Conservation (phyloP, 2,329 filamentous ascomycete species). For the Colletotrichum cordylinicola region DNA sequence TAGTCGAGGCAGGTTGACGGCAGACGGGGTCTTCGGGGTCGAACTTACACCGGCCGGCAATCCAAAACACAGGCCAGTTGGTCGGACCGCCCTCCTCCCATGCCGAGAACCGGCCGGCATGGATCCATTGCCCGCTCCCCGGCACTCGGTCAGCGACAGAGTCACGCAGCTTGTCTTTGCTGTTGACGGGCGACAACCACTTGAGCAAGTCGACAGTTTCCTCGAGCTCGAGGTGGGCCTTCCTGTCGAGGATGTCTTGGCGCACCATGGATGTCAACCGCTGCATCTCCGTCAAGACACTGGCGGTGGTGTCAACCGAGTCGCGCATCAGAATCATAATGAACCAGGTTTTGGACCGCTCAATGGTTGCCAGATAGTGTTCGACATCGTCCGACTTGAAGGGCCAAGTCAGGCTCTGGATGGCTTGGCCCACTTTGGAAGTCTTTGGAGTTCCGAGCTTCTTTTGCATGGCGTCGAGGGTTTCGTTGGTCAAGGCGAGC, state of each 20-base stretch:
- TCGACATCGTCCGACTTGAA: constrained; percentile 24
- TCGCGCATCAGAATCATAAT: constrained; percentile 29
- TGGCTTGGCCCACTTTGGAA: constrained; percentile 18
- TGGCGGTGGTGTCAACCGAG: constrained; percentile 22
- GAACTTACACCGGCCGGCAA: constrained; percentile 28
- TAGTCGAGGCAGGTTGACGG: neutral
- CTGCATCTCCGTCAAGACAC: constrained; percentile 26
- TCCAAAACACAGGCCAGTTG: constrained; percentile 26
- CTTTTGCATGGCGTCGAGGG: constrained; percentile 22
- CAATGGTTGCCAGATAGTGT: constrained; percentile 25
- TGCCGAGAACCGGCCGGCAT: constrained; percentile 15
- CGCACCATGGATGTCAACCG: constrained; percentile 24
- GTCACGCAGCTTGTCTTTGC: constrained; percentile 19
- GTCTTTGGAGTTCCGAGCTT: constrained; percentile 19
- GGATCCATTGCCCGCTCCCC: constrained; percentile 26
- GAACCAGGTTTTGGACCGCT: constrained; percentile 30
- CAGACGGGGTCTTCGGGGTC: neutral
- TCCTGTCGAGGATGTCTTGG: constrained; percentile 24
- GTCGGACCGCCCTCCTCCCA: constrained; percentile 20
- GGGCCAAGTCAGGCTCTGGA: constrained; percentile 24
- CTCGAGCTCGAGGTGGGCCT: constrained; percentile 16
- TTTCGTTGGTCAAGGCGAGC: constrained; percentile 27
- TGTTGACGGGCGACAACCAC: constrained; percentile 26
- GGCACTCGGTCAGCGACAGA: constrained; percentile 21
- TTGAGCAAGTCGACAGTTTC: constrained; percentile 22